Conservation (phyloP, 2,329 filamentous ascomycete species). For the Calonectria ilicicola region DNA sequence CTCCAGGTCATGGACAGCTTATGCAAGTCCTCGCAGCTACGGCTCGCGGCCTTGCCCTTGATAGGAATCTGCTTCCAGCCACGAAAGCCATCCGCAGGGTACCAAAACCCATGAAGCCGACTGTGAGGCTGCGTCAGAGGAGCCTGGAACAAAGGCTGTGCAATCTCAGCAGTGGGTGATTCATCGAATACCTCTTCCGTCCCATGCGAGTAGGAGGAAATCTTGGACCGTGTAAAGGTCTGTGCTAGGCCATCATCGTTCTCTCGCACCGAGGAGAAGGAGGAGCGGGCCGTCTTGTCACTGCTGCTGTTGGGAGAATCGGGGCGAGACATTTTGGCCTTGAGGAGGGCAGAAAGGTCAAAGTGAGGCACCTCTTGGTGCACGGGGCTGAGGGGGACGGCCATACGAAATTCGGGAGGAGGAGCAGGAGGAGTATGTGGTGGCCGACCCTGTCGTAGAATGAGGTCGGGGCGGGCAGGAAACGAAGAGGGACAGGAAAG, state of each 20-base stretch:
- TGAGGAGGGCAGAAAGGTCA: conserved; percentile 49
- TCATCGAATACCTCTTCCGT: conserved; percentile 66
- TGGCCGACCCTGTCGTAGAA: conserved; percentile 33
- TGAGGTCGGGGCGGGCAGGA: not conserved
- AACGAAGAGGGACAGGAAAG: conserved; percentile 1
- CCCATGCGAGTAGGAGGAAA: conserved; percentile 67
- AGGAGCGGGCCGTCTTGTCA: conserved; percentile 61
- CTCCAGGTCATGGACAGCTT: conserved; percentile 68
- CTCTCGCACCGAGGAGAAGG: conserved; percentile 73
- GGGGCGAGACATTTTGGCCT: conserved; percentile 53
- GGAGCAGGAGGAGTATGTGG: conserved; percentile 20
- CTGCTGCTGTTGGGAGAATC: conserved; percentile 49
- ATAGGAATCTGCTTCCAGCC: conserved; percentile 74
- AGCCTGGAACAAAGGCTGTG: conserved; percentile 60
- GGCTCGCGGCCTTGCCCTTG: conserved; percentile 69
- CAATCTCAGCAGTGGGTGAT: conserved; percentile 56
- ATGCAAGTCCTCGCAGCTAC: conserved; percentile 71
- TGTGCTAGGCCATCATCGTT: conserved; percentile 70
- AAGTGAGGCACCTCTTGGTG: conserved; percentile 51
- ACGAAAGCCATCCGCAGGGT: conserved; percentile 68
- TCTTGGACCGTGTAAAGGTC: conserved; percentile 72
- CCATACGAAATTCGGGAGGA: conserved; percentile 44
- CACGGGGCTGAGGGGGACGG: conserved; percentile 45
- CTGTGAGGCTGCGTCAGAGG: conserved; percentile 68
- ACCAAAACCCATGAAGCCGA: conserved; percentile 69